These are phyloP conservation scores for Sporothrix euskadiensis DNA, from an alignment of 2,329 filamentous ascomycete species.

Conservation along the genomic window DNA sequence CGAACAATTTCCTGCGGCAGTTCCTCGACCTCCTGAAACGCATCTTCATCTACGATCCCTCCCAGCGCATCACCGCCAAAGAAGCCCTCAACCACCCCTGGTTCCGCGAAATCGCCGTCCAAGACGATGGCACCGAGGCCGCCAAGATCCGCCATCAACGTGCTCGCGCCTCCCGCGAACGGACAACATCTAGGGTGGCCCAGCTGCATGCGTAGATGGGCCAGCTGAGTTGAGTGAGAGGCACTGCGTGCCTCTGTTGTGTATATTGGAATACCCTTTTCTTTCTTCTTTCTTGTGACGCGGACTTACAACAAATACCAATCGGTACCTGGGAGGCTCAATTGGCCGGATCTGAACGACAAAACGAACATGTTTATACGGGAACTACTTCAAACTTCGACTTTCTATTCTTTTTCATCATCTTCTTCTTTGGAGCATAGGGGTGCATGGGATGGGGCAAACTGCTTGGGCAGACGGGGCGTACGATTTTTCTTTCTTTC, in stretches of 20 bases:
- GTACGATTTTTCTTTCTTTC: background rate
- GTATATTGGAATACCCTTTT: background rate
- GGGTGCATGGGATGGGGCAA: background rate
- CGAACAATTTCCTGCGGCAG: constrained; percentile 59
- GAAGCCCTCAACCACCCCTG: constrained; percentile 66
- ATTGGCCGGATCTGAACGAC: background rate
- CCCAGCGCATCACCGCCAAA: constrained; percentile 65
- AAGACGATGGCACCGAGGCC: constrained; percentile 68
- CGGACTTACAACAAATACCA: constrained; percentile 13
- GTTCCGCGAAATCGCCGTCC: constrained; percentile 64
- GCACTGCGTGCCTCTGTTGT: background rate
- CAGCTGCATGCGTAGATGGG: background rate
- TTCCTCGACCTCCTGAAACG: constrained; percentile 65
- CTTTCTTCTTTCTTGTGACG: constrained; percentile 5
- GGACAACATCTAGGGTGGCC: constrained; percentile 5
- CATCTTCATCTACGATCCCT: constrained; percentile 69
- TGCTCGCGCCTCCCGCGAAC: constrained; percentile 28
- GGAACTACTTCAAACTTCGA: background rate
- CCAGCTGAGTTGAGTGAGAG: background rate
- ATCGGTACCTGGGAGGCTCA: background rate
- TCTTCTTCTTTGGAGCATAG: constrained; percentile 14
- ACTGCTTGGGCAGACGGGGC: constrained; percentile 17
- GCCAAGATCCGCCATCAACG: constrained; percentile 61
- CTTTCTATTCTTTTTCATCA: background rate
- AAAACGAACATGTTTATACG: background rate